Conservation (phyloP, 2,329 filamentous ascomycete genomes). For the Scedosporium minutisporum region DNA sequence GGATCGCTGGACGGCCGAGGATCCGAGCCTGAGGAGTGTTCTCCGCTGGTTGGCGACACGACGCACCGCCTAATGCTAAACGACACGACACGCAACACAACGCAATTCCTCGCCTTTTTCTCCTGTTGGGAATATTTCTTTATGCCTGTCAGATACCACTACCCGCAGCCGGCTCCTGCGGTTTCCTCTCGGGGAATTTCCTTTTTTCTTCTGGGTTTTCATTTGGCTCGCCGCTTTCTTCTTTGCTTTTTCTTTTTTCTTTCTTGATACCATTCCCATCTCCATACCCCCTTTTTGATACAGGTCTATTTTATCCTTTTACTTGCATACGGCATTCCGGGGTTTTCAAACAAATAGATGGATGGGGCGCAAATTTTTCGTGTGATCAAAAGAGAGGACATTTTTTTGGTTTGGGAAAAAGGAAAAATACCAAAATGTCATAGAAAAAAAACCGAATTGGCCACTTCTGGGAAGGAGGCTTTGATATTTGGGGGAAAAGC, state of each 20-base stretch:
- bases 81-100: no score
- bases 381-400: not conserved
- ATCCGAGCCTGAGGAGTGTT: slow-evolving; percentile 47
- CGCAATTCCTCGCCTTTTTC: not conserved
- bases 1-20: slow-evolving; percentile 54
- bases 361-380: not conserved
- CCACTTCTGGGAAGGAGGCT: not conserved
- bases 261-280: slow-evolving; percentile 3
- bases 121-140: not conserved
- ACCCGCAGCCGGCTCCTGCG: not conserved
- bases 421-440: not conserved
- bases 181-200: not conserved
- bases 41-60: slow-evolving; percentile 48
- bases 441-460: not conserved
- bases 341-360: not conserved
- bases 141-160: not conserved
- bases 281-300: not conserved
- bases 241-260: slow-evolving; percentile 1
- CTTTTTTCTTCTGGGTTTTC: not conserved
- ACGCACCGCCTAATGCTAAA: slow-evolving; percentile 11
- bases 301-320: not conserved
- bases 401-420: not conserved
- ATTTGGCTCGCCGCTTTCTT: slow-evolving; percentile 5
- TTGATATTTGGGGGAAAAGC: not conserved
- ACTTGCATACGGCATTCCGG: not conserved